A percentile compares a stretch with the other conserved stretches of the same genome.
Conservation (phyloP, 306 rosid species). For the Cucumis cinereus region DNA sequence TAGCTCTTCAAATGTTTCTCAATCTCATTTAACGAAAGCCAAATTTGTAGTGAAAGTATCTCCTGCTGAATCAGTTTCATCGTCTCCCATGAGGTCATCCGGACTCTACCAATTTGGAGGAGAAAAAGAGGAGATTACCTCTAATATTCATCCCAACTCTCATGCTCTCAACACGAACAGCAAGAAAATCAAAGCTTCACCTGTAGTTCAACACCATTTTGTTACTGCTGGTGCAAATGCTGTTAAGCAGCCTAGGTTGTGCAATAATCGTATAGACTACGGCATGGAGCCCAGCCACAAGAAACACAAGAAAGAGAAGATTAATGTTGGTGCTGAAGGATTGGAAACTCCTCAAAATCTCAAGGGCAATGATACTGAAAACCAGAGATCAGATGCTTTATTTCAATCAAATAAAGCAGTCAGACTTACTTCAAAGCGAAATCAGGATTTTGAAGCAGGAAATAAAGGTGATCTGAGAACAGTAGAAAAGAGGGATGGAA, state of each 20-base stretch:
- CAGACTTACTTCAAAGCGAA: conserved; percentile 19
- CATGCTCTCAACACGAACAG: conserved; percentile 20
- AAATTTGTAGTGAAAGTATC: conserved; percentile 44
- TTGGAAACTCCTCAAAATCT: conserved; percentile 22
- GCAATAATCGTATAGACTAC: conserved; percentile 15
- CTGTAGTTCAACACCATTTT: conserved; percentile 25
- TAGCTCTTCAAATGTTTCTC: conserved; percentile 69
- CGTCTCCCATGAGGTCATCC: conserved; percentile 48
- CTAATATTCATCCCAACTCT: conserved; percentile 12
- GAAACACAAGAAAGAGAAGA: conserved; percentile 25
- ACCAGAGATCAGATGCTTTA: conserved; percentile 22
- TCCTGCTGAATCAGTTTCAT: conserved; percentile 68
- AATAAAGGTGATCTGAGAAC: conserved; percentile 12
- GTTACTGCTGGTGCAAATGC: conserved; percentile 15
- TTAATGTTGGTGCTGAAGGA: conserved; percentile 18
- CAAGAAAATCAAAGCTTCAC: conserved; percentile 16
- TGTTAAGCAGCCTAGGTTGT: conserved; percentile 17
- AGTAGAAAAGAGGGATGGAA: conserved; percentile 23
- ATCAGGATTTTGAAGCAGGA: conserved; percentile 28
- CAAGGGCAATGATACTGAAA: conserved; percentile 27
- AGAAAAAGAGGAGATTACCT: conserved; percentile 11
- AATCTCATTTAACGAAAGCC: conserved; percentile 33
- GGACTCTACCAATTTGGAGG: conserved; percentile 28
- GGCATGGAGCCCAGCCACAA: background rate
- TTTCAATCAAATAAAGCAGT: conserved; percentile 18